Base-by-base conservation (phyloP, 805 yeast species). In the Jamesozyma piceae region DNA sequence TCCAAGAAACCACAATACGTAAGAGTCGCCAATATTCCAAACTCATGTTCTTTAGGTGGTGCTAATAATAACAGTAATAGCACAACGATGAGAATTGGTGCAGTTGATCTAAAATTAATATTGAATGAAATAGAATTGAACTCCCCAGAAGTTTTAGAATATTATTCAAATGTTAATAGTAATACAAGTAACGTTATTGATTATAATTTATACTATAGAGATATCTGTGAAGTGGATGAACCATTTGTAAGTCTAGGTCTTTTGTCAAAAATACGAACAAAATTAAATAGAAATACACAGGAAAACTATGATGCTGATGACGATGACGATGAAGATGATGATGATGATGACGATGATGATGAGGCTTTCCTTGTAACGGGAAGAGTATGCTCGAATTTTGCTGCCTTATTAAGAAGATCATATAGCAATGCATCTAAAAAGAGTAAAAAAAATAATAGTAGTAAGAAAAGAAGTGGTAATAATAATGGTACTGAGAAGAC, bases 181-280 rank as follows among this genome's bases (percentile, higher is more conserved):
- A 29, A 13, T 19, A 3, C 17, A 2, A 31, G 27, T 8, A 39
- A 39, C 17, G 50, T 51, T 8, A 43, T 45, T 20, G 67, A 63
- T 39, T 63, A 57, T 42, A 63, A 62, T 42, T 43, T 63, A 19
- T 63, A 63, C 43, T 62, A 52, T 43, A 55, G 50, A 32, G 67
- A 63, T 41, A 52, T 60, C 13, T 53, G 63, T 39, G 67, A 63
- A 35, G 42, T 46, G 15, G 63, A 58, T 38, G 67, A 63, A 45
- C 67, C 67, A 6, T 49, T 58, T 40, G 67, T 63, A 0, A 60
- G 65, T 37, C 45, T 57, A 22, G 67, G 67, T 1, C 43, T 63
- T 19, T 45, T 63, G 19, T 61, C 65, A 2, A 54, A 55, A 30
- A 58, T 63, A 50, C 57, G 58, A 50, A 45, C 43, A 21, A 50